A percentile compares a stretch with the other conserved stretches of the same genome.
Conservation (phyloP, 139 green algal genomes). For the Medakamo hakoo region DNA sequence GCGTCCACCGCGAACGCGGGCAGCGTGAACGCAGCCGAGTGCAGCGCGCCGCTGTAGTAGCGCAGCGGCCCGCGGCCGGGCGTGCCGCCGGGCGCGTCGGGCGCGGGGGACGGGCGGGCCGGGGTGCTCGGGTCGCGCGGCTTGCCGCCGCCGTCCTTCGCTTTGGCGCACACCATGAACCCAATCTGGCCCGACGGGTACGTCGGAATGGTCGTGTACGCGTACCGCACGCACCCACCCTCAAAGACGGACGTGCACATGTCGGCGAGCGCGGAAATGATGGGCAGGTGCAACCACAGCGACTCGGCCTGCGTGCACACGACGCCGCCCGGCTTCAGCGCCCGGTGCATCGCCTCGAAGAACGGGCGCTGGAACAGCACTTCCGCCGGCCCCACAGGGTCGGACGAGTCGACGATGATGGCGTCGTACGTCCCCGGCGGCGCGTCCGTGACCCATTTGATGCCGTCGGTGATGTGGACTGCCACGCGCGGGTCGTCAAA, state of each 20-base stretch:
- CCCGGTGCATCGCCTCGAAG: slow-evolving; percentile 83
- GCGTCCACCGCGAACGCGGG: slow-evolving; percentile 69
- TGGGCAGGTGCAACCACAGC: slow-evolving; percentile 66
- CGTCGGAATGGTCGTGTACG: slow-evolving; percentile 89
- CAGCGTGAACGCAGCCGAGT: slow-evolving; percentile 79
- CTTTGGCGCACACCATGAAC: slow-evolving; percentile 93
- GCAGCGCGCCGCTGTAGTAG: slow-evolving; percentile 82
- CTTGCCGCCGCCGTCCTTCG: slow-evolving; percentile 3
- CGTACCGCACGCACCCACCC: slow-evolving; percentile 78
- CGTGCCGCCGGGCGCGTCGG: slow-evolving; percentile 7
- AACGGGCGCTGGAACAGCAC: slow-evolving; percentile 87
- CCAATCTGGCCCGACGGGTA: slow-evolving; percentile 95
- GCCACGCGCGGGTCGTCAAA: slow-evolving; percentile 78
- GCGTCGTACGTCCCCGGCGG: slow-evolving; percentile 68
- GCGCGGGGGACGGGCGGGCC: slow-evolving; percentile 19
- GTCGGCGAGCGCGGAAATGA: slow-evolving; percentile 78
- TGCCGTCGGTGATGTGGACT: slow-evolving; percentile 83
- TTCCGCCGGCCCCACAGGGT: slow-evolving; percentile 88
- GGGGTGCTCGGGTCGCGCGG: slow-evolving; percentile 31
- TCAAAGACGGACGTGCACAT: slow-evolving; percentile 79
- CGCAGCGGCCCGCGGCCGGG: slow-evolving; percentile 27
- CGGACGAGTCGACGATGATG: slow-evolving; percentile 96
- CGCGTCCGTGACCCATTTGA: slow-evolving; percentile 66
- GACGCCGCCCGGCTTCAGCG: slow-evolving; percentile 75
- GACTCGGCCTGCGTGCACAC: slow-evolving; percentile 71